Base-by-base conservation (phyloP, 2,329 filamentous ascomycete genomes). In the Exophiala oligosperma region DNA sequence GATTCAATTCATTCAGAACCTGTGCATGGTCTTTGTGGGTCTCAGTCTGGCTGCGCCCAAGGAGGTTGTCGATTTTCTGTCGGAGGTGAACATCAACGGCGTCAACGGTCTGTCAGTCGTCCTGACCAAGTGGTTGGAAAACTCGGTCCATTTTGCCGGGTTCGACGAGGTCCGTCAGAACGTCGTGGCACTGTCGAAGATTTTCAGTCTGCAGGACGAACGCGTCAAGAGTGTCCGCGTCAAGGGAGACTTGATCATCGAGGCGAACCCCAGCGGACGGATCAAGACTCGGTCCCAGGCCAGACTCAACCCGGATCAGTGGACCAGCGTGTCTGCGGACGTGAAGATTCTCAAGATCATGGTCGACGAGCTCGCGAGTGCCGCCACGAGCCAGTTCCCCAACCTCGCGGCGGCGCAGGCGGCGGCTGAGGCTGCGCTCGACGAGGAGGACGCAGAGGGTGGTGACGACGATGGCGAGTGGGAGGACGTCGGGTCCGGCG, bases 121-220 rank as follows among this genome's bases (percentile, higher is more conserved):
- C 2, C 78, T 97, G 65, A 83, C 87, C 74, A 97, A 97, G 76
- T 99, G 94, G 94, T 80, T 99, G 1, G 94, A 97, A 77, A 96
- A 97, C 74, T 96, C 92, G 3, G 84, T 96, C 73, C 96, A 89
- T 73, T 99, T 99, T 75, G 92, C 92, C n/a, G 94, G 94, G 11
- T 99, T 97, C 68, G 92, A 97, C 68, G 93, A 97, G 73, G 97
- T 97, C 67, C 85, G 92, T 66, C 91, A 97, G 74, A 99, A 97
- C 70, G 91, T 97, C 59, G 93, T 96, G 67, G 94, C 94, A 4
- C 82, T 99, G 2, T 92, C 92, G 0, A 96, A 95, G 70, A 79
- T 99, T 2, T 97, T 94, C 73, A 87, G 88, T 54, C 82, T 99
- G 17, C 89, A 94, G 69, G 93, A 97, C 68, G 79, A 86, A 8